Percentiles rank a stretch among this genome's conserved stretches.
Evolutionary conservation across 345 rosid genomes (phyloP).

Genomic region (Lepidium sativum): DNA sequence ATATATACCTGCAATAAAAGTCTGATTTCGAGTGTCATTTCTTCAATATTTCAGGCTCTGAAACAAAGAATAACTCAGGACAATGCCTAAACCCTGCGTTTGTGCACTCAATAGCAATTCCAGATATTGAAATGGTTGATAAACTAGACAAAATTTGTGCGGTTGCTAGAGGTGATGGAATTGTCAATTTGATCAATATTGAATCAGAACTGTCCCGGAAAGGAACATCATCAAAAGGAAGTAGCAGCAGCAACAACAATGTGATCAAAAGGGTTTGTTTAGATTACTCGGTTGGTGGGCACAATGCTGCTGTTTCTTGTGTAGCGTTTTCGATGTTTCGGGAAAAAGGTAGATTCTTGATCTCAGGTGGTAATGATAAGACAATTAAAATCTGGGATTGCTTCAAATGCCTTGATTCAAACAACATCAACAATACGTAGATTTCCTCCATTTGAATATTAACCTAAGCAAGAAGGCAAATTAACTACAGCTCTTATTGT

Average conservation of each 20-base stretch:
- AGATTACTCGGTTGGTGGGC: conserved; percentile 77
- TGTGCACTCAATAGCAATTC: conserved; percentile 73
- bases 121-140: conserved; percentile 68
- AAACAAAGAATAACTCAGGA: conserved; percentile 27
- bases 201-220: conserved; percentile 59
- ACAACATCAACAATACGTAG: conserved; percentile 24
- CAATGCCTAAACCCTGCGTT: conserved; percentile 89
- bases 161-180: conserved; percentile 85
- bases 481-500: not conserved
- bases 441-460: conserved; percentile 44
- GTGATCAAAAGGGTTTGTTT: conserved; percentile 48
- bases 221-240: conserved; percentile 48
- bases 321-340: conserved; percentile 68
- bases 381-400: conserved; percentile 72
- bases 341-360: conserved; percentile 59
- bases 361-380: conserved; percentile 90
- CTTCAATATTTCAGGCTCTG: conserved; percentile 35
- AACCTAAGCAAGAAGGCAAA: conserved; percentile 57
- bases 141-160: conserved; percentile 56
- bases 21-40: not conserved
- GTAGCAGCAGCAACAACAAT: conserved; percentile 15
- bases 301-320: conserved; percentile 80
- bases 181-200: conserved; percentile 50
- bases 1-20: not conserved
- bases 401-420: conserved; percentile 35